These are phyloP conservation scores for Sherardia arvensis DNA, from an alignment of 257 asterid genomes.

Conservation along the genomic window DNA sequence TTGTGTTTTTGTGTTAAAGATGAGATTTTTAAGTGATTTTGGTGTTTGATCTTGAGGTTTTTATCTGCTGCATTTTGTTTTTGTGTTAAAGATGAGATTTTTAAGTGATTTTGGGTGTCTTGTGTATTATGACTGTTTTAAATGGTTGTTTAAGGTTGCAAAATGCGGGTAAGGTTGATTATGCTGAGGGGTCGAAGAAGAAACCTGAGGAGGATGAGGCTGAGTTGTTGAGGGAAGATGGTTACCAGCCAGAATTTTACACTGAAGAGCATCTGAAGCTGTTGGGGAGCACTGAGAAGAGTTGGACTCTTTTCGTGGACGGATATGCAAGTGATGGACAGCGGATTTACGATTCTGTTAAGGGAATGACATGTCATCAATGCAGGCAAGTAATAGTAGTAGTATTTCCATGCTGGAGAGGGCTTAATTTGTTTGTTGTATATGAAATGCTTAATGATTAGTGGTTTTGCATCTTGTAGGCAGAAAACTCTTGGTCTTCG, in stretches of 20 bases:
- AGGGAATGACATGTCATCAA: slow-evolving; percentile 90
- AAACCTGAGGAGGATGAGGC: slow-evolving; percentile 16
- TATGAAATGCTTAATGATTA: not conserved
- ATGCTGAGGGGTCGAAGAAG: slow-evolving; percentile 44
- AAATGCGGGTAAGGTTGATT: slow-evolving; percentile 61
- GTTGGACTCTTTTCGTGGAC: slow-evolving; percentile 79
- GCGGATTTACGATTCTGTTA: slow-evolving; percentile 72
- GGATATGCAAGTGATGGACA: slow-evolving; percentile 82
- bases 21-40: not conserved
- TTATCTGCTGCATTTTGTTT: not conserved
- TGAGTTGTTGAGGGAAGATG: slow-evolving; percentile 49
- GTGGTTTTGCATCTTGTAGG: slow-evolving; percentile 32
- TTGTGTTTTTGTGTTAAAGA: not conserved
- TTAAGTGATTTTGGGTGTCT: not conserved
- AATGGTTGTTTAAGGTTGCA: slow-evolving; percentile 56
- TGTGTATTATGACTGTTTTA: not conserved
- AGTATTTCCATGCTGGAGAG: not conserved
- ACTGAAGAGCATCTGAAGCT: slow-evolving; percentile 76
- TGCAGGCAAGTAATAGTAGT: slow-evolving; percentile 50
- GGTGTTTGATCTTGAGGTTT: not conserved
- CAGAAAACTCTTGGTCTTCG: slow-evolving; percentile 93
- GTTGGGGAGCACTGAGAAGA: slow-evolving; percentile 75
- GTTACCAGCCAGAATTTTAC: slow-evolving; percentile 72
- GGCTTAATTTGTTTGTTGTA: not conserved
- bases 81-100: not conserved